Evolutionary conservation across 2,329 filamentous ascomycete species (phyloP).

Genomic region (Trichoderma sp.): DNA sequence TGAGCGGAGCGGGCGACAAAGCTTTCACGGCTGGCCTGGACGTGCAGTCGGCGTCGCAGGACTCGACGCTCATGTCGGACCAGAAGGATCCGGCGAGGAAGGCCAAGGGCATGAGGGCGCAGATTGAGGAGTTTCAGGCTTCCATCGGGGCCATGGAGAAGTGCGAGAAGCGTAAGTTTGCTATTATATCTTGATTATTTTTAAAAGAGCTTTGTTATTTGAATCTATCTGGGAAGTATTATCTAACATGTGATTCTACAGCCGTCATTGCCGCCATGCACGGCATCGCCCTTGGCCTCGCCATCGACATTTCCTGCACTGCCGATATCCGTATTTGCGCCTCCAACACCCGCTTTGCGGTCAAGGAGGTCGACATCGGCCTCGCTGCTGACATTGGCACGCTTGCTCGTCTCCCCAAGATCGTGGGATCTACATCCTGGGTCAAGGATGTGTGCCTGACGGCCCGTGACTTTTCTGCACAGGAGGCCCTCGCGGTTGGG

Average conservation of each 20-base stretch:
- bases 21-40: conserved; percentile 88
- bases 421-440: conserved; percentile 69
- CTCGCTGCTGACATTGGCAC: conserved; percentile 78
- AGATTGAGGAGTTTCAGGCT: conserved; percentile 77
- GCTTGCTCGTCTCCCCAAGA: conserved; percentile 68
- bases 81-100: conserved; percentile 60
- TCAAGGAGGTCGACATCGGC: conserved; percentile 82
- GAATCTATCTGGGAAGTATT: neutral
- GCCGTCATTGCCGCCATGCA: conserved; percentile 81
- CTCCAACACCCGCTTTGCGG: conserved; percentile 58
- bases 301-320: conserved; percentile 68
- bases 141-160: conserved; percentile 73
- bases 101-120: conserved; percentile 59
- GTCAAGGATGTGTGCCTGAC: conserved; percentile 75
- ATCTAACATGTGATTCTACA: conserved; percentile 29
- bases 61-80: conserved; percentile 40
- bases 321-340: conserved; percentile 69
- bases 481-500: conserved; percentile 67
- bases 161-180: conserved; percentile 76
- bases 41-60: conserved; percentile 65
- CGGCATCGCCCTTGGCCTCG: conserved; percentile 73
- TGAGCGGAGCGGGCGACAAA: conserved; percentile 76
- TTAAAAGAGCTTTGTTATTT: neutral
- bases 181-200: neutral
- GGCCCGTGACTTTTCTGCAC: conserved; percentile 65